phyloP scores from a whole-genome alignment of 2,329 filamentous ascomycete species.

The Penicillium sp. region DNA sequence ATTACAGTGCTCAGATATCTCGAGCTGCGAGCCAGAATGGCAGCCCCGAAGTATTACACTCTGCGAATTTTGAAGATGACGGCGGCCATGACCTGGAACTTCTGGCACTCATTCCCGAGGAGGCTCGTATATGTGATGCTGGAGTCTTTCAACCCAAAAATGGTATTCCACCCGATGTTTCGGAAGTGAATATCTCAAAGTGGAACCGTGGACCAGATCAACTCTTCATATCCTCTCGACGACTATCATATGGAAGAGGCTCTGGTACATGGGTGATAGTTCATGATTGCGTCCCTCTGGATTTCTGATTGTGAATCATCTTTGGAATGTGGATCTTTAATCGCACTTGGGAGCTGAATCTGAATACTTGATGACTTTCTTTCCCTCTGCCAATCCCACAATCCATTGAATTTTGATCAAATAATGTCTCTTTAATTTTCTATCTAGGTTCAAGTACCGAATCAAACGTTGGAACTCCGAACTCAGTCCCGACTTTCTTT shows the following conservation, averaged over 20 bases:
- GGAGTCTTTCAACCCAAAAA: slow-evolving; percentile 22
- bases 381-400: too few species aligned
- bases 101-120: slow-evolving; percentile 16
- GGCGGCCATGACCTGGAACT: too few species aligned
- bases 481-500: too few species aligned
- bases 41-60: neutral
- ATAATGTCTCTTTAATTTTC: too few species aligned
- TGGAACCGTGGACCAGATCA: slow-evolving; percentile 20
- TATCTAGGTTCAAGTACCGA: too few species aligned
- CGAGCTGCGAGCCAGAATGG: neutral
- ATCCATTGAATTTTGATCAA: too few species aligned
- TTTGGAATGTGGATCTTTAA: neutral
- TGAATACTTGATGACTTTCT: too few species aligned
- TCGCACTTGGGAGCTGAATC: too few species aligned
- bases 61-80: neutral
- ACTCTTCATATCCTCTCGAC: slow-evolving; percentile 21
- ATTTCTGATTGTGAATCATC: neutral
- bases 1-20: neutral
- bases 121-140: slow-evolving; percentile 26
- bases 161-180: slow-evolving; percentile 11
- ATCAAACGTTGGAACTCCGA: too few species aligned
- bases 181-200: slow-evolving; percentile 15
- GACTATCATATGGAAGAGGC: slow-evolving; percentile 16
- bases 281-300: slow-evolving; percentile 19
- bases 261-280: slow-evolving; percentile 20